Evolutionary conservation across 2,329 filamentous ascomycete genomes (phyloP), one percentile per base, ranked within the genome.

Genomic region (Penicillium brevicompactum): DNA sequence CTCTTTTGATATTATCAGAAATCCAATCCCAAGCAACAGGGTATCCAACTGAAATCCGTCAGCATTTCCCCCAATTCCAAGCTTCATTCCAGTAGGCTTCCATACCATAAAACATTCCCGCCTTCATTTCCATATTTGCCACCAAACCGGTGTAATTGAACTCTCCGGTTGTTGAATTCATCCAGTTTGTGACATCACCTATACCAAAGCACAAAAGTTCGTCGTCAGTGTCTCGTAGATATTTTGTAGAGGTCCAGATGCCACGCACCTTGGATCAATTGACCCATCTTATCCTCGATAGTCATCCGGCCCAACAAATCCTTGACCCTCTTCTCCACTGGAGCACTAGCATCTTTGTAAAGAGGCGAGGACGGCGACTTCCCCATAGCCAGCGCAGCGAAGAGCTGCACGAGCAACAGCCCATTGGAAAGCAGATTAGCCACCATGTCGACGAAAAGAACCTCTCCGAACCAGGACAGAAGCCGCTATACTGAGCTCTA

Each of bases 231-330:
- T 27, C 1, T 1, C 7, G 1, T 27, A n/a, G 2, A 18, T 4
- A 1, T 3, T 0, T 2, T 37, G 2, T 16, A 18, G 3, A 44
- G 4, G 27, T 14, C 34, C 13, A n/a, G 13, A 14, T 34, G 3
- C 1, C 13, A 30, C 30, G 40, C 49, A 72, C 70, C 85, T 67
- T 88, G 86, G 27, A 87, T 79, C 62, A 88, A 76, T 69, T 91
- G 89, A 1, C 86, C 81, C 43, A 84, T 82, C 75, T 92, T 92
- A 56, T 92, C 89, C 65, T 88, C 80, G 51, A 90, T 82, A 0
- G 86, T 90, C 89, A 92, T 92, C 22, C 86, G 83, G 11, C 82
- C 82, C 49, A 92, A 74, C 5, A 92, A 80, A 68, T 91, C 88
- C 9, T 82, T 70, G 10, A 91, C 82, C 56, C 89, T 80, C 47